Conservation (phyloP, 1,284 basidiomycete species). For the Melampsora larici-populina region DNA sequence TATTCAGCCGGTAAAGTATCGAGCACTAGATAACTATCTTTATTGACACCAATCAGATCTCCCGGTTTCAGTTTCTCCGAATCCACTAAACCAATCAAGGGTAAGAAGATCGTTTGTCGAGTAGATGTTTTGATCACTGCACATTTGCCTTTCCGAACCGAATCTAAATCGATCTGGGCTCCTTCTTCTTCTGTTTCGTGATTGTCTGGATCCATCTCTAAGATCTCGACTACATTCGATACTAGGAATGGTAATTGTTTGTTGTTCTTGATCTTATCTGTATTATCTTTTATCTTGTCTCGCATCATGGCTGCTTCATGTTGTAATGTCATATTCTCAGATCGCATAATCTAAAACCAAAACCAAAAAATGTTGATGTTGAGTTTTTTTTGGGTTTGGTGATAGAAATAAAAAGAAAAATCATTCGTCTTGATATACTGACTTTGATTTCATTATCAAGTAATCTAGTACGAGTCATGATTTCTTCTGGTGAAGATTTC, state of each 20-base stretch:
- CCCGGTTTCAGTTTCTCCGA: constrained; percentile 81
- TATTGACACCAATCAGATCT: constrained; percentile 98
- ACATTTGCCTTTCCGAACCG: constrained; percentile 91
- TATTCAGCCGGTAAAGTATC: constrained; percentile 78
- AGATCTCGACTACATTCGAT: constrained; percentile 95
- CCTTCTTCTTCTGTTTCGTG: constrained; percentile 77
- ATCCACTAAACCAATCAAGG: constrained; percentile 93
- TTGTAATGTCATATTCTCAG: constrained; percentile 82
- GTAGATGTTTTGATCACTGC: constrained; percentile 99
- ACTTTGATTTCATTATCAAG: constrained; percentile 95
- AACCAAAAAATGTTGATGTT: background rate
- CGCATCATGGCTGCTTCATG: constrained; percentile 95
- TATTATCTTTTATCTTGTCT: constrained; percentile 97
- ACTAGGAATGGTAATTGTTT: constrained; percentile 98
- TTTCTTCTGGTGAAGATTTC: constrained; percentile 71
- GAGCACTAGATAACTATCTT: constrained; percentile 96
- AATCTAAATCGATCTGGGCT: constrained; percentile 86
- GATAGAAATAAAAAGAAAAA: background rate
- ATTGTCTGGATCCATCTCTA: constrained; percentile 84
- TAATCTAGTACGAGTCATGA: constrained; percentile 76
- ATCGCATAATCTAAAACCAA: constrained; percentile 76
- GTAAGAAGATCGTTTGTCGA: constrained; percentile 90
- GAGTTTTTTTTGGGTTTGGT: background rate
- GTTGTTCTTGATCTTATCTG: constrained; percentile 99
- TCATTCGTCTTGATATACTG: constrained; percentile 48